phyloP scores from a whole-genome alignment of 371 early-diverging fungal species.

The Sporodiniella umbellata region DNA sequence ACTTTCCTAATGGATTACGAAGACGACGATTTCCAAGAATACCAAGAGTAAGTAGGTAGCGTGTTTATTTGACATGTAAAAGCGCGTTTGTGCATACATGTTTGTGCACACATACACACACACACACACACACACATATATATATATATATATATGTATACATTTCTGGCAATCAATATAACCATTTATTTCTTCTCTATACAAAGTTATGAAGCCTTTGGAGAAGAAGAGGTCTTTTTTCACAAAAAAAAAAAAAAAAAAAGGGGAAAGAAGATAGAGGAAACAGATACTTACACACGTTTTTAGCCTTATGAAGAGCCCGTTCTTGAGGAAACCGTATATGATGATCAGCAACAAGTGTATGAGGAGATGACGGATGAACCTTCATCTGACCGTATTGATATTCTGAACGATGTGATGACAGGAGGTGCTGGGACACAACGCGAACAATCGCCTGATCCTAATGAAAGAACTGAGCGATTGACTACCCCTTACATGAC shows the following conservation, averaged over 20 bases:
- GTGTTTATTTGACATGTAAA: background rate
- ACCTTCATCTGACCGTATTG: conserved; percentile 10
- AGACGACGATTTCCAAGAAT: conserved; percentile 25
- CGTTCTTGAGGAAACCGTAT: conserved; percentile 8
- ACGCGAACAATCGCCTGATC: conserved; percentile 3
- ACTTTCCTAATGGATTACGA: conserved; percentile 23
- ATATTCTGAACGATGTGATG: conserved; percentile 35
- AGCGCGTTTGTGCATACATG: too few species aligned
- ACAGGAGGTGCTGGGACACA: conserved; percentile 4
- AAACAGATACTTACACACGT: too few species aligned
- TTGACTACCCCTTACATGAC: conserved; percentile 98
- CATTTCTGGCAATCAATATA: too few species aligned
- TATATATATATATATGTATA: too few species aligned
- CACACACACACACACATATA: too few species aligned
- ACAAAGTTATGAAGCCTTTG: conserved; percentile 17
- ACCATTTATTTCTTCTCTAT: background rate
- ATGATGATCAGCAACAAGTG: background rate
- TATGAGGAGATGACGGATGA: background rate
- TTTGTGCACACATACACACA: too few species aligned
- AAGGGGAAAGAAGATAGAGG: too few species aligned
- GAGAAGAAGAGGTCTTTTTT: conserved; percentile 15
- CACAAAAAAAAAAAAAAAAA: background rate
- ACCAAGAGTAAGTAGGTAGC: conserved; percentile 18
- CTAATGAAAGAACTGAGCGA: conserved; percentile 51
- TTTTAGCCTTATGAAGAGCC: conserved; percentile 7